Percentiles rank a stretch among this genome's conserved stretches.
Evolutionary conservation across 805 yeast genomes (phyloP).

Genomic region (Kuraishia piskuri): DNA sequence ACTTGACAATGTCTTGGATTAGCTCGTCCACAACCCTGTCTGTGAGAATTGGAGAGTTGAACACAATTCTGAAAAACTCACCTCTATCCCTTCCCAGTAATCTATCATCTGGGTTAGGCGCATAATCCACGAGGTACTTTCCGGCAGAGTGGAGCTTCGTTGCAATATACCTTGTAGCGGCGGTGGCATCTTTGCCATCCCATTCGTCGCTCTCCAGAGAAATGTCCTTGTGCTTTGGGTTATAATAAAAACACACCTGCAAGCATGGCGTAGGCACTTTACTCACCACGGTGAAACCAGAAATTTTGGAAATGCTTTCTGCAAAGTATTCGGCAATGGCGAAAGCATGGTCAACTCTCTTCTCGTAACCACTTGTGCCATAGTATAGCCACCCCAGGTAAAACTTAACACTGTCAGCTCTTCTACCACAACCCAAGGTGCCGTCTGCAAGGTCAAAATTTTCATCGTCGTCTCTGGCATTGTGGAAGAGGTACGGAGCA

Average conservation of each 20-base stretch:
- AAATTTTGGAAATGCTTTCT: constrained; percentile 22
- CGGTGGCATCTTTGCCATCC: constrained; percentile 33
- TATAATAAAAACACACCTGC: constrained; percentile 77
- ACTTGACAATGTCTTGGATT: constrained; percentile 26
- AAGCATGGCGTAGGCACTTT: constrained; percentile 62
- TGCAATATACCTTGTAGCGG: constrained; percentile 54
- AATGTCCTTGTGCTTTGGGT: constrained; percentile 23
- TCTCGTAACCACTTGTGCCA: constrained; percentile 57
- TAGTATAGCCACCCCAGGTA: constrained; percentile 78
- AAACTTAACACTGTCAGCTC: constrained; percentile 74
- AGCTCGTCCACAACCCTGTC: constrained; percentile 35
- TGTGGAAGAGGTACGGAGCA: constrained; percentile 79
- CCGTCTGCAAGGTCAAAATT: constrained; percentile 78
- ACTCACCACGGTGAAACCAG: constrained; percentile 49
- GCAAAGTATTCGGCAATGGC: constrained; percentile 58
- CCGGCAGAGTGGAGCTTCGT: constrained; percentile 50
- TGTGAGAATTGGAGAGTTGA: constrained; percentile 59
- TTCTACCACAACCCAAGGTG: constrained; percentile 87
- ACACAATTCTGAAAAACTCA: constrained; percentile 79
- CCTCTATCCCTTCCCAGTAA: constrained; percentile 39
- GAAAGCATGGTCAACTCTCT: constrained; percentile 68
- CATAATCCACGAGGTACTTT: constrained; percentile 68
- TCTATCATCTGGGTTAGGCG: constrained; percentile 51
- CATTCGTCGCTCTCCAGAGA: constrained; percentile 10
- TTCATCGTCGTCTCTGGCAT: constrained; percentile 38